Percentiles rank a stretch among this genome's conserved stretches.
These are phyloP conservation scores for Nicotiana benthamiana DNA, from an alignment of 257 asterid genomes.

Conservation along the genomic window DNA sequence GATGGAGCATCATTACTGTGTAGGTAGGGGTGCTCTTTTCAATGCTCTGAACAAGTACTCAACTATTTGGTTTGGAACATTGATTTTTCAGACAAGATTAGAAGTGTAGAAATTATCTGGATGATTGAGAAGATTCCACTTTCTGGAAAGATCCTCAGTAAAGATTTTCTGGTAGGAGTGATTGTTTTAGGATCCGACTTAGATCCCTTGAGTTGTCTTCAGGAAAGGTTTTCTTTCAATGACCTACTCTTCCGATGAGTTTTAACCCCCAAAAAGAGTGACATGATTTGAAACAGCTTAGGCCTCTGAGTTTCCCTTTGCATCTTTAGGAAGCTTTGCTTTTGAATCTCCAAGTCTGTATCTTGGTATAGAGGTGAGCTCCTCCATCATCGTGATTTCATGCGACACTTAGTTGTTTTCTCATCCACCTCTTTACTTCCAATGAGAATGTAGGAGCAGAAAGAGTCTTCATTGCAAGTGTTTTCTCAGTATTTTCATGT, in stretches of 20 bases:
- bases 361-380: background rate
- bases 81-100: background rate
- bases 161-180: background rate
- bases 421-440: background rate
- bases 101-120: background rate
- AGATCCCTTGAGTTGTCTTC: conserved; percentile 1
- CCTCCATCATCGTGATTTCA: background rate
- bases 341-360: background rate
- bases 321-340: background rate
- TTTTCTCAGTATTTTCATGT: background rate
- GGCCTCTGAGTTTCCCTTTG: background rate
- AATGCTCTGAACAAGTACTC: background rate
- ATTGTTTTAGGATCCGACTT: background rate
- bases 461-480: background rate
- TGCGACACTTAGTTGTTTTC: background rate
- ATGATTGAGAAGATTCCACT: background rate
- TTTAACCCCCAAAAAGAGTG: background rate
- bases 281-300: background rate
- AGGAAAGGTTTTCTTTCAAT: background rate
- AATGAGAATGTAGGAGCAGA: background rate
- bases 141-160: background rate
- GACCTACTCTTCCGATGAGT: background rate
- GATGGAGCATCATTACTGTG: background rate
- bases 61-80: background rate
- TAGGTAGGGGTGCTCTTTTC: background rate